Base-by-base conservation (phyloP, 495 filamentous ascomycete genomes). In the Aspergillus hancockii region DNA sequence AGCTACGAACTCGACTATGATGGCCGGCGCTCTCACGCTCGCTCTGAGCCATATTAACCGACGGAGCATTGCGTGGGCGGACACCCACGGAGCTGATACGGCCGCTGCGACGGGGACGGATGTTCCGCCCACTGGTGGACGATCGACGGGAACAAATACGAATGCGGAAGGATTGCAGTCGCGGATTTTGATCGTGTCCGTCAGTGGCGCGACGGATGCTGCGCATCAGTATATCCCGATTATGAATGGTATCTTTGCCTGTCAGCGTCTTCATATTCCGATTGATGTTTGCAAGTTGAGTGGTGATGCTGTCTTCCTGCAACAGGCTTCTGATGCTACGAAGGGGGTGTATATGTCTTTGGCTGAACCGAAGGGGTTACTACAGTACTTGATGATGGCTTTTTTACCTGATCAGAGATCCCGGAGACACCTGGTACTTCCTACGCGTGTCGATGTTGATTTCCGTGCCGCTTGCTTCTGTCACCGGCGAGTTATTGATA, bases 391-490 rank as follows among this genome's bases (percentile, higher is more conserved):
- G 18, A 95, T 98, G 91, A 91, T 95, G 81, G 92, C 86, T n/a
- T 96, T 95, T 63, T 77, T 96, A 25, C 83, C 90, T 3, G 90
- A 94, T 67, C 85, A 87, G 61, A 81, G 82, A 6, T 85, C 84
- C 32, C 81, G 91, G 3, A 70, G 74, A 36, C 77, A 84, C 54
- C 69, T 98, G 34, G 79, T 95, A 9, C 75, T 88, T 16, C 94
- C 94, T 0, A 90, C 87, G 13, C 85, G 90, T n/a, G 88, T 90
- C 31, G 83, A 88, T 47, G 94, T 98, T 38, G 95, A 98, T 78
- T 98, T 98, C 70, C 83, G 95, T 10, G 93, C 94, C 7, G 94
- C 94, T 14, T 98, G 94, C 74, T 98, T 98, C 71, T 98, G 94
- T 71, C 94, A 98, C 74, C 81, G 93, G 32, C 83, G 81, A 23